These are phyloP conservation scores for Borovskyia barvae DNA, from an alignment of 208 protist species.

Conservation along the genomic window DNA sequence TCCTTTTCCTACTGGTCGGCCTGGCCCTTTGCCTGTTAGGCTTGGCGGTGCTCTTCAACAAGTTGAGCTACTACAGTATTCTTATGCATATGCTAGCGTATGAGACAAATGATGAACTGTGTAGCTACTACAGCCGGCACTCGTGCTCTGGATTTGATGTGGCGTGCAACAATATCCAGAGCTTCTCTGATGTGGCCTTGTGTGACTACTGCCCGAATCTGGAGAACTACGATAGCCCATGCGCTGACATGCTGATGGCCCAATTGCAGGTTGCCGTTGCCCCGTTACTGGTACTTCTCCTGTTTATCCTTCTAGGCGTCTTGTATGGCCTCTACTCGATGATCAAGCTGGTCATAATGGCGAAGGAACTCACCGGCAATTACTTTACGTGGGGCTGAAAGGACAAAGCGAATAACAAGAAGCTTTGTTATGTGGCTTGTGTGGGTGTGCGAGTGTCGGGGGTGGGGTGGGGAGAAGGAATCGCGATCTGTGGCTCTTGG, in stretches of 20 bases:
- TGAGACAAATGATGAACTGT: background rate
- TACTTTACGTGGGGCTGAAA: no score
- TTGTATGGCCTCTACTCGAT: constrained; percentile 3
- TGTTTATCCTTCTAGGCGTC: constrained; percentile 4
- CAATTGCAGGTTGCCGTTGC: background rate
- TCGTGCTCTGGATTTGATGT: background rate
- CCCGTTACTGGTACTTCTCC: constrained; percentile 10
- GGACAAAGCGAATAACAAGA: no score
- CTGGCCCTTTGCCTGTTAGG: constrained; percentile 16
- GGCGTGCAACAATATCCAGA: background rate
- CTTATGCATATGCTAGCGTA: background rate
- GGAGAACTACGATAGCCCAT: background rate
- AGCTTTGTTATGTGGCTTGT: no score
- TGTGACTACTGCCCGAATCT: background rate
- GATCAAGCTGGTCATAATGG: constrained; percentile 1
- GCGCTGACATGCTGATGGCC: background rate
- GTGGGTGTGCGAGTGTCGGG: no score
- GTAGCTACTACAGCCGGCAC: background rate
- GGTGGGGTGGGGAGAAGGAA: no score
- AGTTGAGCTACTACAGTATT: background rate
- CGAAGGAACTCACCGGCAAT: background rate
- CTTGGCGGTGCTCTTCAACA: background rate
- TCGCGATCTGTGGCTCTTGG: no score
- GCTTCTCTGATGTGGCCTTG: background rate
- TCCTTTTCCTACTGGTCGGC: constrained; percentile 2